phyloP scores from a whole-genome alignment of 108 stramenopile genomes.

The Fistulifera pelliculosa region DNA sequence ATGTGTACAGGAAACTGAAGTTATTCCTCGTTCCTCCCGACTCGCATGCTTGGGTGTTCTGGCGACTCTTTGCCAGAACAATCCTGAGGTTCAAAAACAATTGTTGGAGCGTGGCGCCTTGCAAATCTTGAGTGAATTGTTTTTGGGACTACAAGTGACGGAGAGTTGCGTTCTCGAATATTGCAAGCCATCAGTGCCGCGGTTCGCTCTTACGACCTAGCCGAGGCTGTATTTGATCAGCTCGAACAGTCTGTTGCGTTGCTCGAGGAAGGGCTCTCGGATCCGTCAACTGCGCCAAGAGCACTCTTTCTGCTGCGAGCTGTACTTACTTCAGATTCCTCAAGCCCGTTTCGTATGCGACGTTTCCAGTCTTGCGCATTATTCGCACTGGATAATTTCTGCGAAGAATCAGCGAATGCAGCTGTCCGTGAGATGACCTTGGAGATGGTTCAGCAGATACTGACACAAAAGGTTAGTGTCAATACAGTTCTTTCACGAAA shows the following conservation, averaged over 20 bases:
- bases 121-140: conserved; percentile 42
- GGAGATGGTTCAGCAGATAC: conserved; percentile 34
- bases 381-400: conserved; percentile 26
- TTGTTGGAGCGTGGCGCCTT: conserved; percentile 57
- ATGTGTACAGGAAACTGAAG: conserved; percentile 30
- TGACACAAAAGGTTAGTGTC: conserved; percentile 29
- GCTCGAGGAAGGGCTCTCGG: conserved; percentile 17
- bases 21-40: conserved; percentile 45
- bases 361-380: conserved; percentile 17
- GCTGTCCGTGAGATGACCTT: conserved; percentile 62
- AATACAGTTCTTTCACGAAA: conserved; percentile 34
- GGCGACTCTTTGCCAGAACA: conserved; percentile 69
- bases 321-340: conserved; percentile 55
- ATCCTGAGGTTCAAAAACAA: conserved; percentile 75
- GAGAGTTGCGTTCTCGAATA: conserved; percentile 41
- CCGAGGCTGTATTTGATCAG: conserved; percentile 51
- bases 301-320: conserved; percentile 64
- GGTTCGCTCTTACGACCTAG: conserved; percentile 53
- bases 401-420: conserved; percentile 29
- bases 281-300: conserved; percentile 6
- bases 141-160: conserved; percentile 23
- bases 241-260: conserved; percentile 36
- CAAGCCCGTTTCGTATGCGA: conserved; percentile 19
- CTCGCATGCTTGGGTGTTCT: conserved; percentile 43
- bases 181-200: conserved; percentile 63